These are phyloP conservation scores for Phaeoacremonium minimum DNA, from an alignment of 2,329 filamentous ascomycete genomes.

Conservation along the genomic window DNA sequence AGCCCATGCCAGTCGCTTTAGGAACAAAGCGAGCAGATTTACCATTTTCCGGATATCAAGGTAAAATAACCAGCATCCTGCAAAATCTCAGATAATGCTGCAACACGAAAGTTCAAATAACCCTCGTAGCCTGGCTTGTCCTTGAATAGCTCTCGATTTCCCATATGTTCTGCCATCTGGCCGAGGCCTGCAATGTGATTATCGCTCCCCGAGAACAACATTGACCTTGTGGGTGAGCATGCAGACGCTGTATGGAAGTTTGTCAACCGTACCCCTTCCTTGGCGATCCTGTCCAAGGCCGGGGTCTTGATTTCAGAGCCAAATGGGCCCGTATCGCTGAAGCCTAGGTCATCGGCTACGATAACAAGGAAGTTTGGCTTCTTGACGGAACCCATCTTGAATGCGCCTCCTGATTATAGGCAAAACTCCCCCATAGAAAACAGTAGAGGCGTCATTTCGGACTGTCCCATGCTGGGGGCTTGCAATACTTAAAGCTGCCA, in stretches of 20 bases:
- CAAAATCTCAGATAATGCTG: conserved; percentile 19
- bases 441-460: too few relatives aligned
- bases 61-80: conserved; percentile 23
- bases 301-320: conserved; percentile 54
- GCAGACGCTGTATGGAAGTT: conserved; percentile 56
- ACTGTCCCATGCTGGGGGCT: too few relatives aligned
- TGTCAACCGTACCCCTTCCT: conserved; percentile 46
- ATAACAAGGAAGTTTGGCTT: conserved; percentile 20
- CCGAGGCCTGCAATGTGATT: conserved; percentile 51
- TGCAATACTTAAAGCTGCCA: too few relatives aligned
- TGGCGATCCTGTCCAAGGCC: conserved; percentile 45
- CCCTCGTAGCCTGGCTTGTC: conserved; percentile 21
- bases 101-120: conserved; percentile 22
- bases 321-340: conserved; percentile 28
- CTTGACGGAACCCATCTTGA: too few relatives aligned
- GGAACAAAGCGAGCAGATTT: neutral
- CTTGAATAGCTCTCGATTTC: conserved; percentile 20
- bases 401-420: too few relatives aligned
- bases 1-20: neutral
- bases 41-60: conserved; percentile 20
- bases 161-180: conserved; percentile 42
- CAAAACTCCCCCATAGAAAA: too few relatives aligned
- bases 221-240: conserved; percentile 53
- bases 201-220: conserved; percentile 58
- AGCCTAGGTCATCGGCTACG: conserved; percentile 21